Evolutionary conservation across 768 basidiomycete species (phyloP).

Genomic region (Trichaptum fuscoviolaceum): DNA sequence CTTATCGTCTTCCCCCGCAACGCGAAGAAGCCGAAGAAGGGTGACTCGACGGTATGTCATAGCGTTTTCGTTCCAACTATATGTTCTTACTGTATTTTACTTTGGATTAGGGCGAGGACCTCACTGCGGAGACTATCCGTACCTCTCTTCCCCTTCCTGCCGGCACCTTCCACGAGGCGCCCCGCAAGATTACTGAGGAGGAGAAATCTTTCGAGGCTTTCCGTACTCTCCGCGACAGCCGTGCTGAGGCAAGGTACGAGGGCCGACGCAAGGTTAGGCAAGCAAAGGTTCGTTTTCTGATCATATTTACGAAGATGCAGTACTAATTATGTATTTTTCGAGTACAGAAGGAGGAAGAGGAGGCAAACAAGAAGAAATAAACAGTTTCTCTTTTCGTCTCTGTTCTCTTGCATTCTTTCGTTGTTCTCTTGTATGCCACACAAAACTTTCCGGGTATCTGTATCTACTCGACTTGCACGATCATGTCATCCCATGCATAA

Average conservation of each 20-base stretch:
- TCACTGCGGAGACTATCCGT: constrained; percentile 72
- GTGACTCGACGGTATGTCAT: constrained; percentile 77
- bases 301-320: constrained; percentile 11
- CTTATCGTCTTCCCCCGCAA: constrained; percentile 98
- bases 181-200: constrained; percentile 88
- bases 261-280: constrained; percentile 84
- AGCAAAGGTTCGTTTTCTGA: constrained; percentile 63
- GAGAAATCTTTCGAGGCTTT: constrained; percentile 89
- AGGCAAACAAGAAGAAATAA: constrained; percentile 89
- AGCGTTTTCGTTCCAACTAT: constrained; percentile 3
- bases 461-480: not conserved
- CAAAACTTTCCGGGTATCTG: constrained; percentile 5
- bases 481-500: not conserved
- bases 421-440: constrained; percentile 18
- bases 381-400: constrained; percentile 18
- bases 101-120: constrained; percentile 68
- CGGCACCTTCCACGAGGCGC: constrained; percentile 66
- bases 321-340: constrained; percentile 15
- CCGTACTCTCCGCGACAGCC: constrained; percentile 79
- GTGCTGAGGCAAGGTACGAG: constrained; percentile 78
- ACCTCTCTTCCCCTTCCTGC: constrained; percentile 60
- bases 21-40: constrained; percentile 91
- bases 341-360: constrained; percentile 81
- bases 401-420: constrained; percentile 14
- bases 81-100: constrained; percentile 11